Evolutionary conservation across 345 rosid genomes (phyloP), one percentile per base, ranked within the genome.

Genomic region (Carallia pectinifolia): DNA sequence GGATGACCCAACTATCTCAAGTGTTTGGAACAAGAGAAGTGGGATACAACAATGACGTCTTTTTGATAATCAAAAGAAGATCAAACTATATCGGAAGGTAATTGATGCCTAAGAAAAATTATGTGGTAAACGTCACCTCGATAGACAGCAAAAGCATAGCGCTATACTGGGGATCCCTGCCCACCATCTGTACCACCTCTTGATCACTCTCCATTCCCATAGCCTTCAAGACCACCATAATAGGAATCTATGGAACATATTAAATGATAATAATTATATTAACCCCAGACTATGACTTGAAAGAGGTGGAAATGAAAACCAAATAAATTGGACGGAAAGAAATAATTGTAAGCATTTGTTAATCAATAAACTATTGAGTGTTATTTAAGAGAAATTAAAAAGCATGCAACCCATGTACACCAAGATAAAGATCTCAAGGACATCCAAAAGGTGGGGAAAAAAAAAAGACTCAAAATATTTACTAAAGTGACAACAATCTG

Each of bases 201-300:
- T 90, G 95, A 71, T 91, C 98, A 67, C 95, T 86, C 80, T 94
- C 92, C 97, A 91, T 91, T 71, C 98, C 96, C 98, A 94, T 91
- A 64, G 96, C 97, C 79, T 88, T 91, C 72, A 94, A 81, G 71
- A 87, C 96, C 66, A 86, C 84, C 91, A 94, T 85, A 52, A 94
- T 87, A 65, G 98, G 98, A 80, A 94, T 80, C 90, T 87, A 67
- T 62, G 6, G 37, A 50, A 34, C 8, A 50, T 16, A 31, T 64
- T 40, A 67, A 54, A 64, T 7, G 23, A 61, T 39, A 54, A 58
- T 18, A 60, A 18, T 15, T 52, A 13, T 2, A 13, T 23, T 47
- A 63, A 44, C 7, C 29, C 5, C 31, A 64, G 70, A 70, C 38
- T 73, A 53, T 40, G 33, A 52, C 19, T 33, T 18, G 12, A 59